Evolutionary conservation across 495 filamentous ascomycete species (phyloP).

Genomic region (Penicillium samsonianum): DNA sequence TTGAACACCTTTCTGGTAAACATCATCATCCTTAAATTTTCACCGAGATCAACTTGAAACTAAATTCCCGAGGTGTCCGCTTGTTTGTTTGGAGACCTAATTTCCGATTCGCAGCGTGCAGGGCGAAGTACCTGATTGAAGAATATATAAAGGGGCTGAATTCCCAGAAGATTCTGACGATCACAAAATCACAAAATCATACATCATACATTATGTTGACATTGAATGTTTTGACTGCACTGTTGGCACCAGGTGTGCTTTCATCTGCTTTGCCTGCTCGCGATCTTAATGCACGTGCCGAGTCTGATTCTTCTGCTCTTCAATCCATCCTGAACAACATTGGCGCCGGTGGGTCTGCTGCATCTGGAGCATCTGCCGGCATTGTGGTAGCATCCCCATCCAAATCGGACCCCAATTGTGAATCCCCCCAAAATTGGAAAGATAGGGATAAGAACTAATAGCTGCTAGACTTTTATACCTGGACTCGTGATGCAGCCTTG

Average conservation of each 20-base stretch:
- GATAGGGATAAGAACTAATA: conserved; percentile 1
- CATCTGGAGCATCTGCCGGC: conserved; percentile 48
- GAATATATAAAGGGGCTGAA: neutral
- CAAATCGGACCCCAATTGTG: conserved; percentile 55
- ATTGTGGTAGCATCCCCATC: conserved; percentile 59
- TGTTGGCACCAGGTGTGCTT: conserved; percentile 19
- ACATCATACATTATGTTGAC: conserved; percentile 17
- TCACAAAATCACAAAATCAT: neutral
- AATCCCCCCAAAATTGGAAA: conserved; percentile 9
- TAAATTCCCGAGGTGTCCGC: neutral
- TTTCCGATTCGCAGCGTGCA: neutral
- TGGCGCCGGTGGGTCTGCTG: conserved; percentile 50
- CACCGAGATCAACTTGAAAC: neutral
- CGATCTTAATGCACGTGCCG: conserved; percentile 52
- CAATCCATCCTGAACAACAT: conserved; percentile 60
- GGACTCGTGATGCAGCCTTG: conserved; percentile 61
- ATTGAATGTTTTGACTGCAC: conserved; percentile 17
- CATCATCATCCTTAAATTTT: neutral
- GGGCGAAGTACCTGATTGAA: too few species aligned
- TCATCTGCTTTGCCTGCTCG: conserved; percentile 18
- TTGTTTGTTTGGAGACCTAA: neutral
- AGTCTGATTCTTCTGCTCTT: conserved; percentile 53
- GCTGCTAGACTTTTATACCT: conserved; percentile 58
- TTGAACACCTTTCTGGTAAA: neutral
- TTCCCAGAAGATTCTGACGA: neutral